Conservation (phyloP, 2,329 filamentous ascomycete genomes). For the Erysiphe pulchra region DNA sequence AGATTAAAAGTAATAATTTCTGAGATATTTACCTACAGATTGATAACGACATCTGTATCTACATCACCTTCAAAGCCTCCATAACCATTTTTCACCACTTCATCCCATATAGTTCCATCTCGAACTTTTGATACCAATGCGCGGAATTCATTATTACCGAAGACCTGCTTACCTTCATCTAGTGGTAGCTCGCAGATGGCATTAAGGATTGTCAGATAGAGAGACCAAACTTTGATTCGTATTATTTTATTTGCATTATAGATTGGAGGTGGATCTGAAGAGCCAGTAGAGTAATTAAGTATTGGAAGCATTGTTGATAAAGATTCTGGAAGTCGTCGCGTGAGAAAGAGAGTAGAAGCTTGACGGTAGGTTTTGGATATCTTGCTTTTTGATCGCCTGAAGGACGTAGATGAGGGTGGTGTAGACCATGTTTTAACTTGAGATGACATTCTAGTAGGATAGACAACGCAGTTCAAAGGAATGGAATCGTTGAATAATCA, state of each 20-base stretch:
- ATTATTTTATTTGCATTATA: conserved; percentile 58
- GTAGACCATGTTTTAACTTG: not conserved
- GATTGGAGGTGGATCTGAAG: conserved; percentile 32
- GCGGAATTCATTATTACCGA: conserved; percentile 71
- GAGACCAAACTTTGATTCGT: conserved; percentile 86
- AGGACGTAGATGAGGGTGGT: not conserved
- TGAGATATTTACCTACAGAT: conserved; percentile 30
- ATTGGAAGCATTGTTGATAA: conserved; percentile 64
- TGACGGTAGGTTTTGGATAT: conserved; percentile 87
- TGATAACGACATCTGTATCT: conserved; percentile 82
- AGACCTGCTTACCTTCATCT: conserved; percentile 71
- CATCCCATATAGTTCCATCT: conserved; percentile 83
- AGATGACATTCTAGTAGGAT: not conserved
- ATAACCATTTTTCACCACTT: conserved; percentile 70
- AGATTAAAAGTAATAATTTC: conserved; percentile 4
- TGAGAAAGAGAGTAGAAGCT: conserved; percentile 81
- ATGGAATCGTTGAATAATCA: too few relatives aligned
- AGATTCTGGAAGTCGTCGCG: conserved; percentile 74
- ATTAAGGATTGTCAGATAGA: conserved; percentile 85
- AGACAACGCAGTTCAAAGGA: not conserved
- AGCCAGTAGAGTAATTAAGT: conserved; percentile 29
- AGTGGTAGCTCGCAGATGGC: conserved; percentile 69
- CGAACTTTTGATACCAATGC: conserved; percentile 59
- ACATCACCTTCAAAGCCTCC: conserved; percentile 71
- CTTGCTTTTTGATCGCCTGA: conserved; percentile 25